Conservation (phyloP, 1,139 yeast species). For the Candida glucosophila region DNA sequence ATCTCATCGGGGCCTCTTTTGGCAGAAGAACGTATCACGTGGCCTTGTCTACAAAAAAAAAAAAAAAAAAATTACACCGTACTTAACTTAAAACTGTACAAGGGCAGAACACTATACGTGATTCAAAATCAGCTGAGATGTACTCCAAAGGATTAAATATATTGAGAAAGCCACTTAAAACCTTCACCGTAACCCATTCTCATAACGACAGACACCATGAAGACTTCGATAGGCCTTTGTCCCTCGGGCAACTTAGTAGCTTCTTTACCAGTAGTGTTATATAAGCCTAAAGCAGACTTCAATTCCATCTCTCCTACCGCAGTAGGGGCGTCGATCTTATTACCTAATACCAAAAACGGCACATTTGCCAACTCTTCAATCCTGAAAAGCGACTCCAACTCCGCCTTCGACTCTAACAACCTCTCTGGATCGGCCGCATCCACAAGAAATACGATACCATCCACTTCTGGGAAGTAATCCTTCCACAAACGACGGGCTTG, state of each 20-base stretch:
- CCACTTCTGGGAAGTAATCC: conserved; percentile 97
- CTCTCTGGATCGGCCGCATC: conserved; percentile 97
- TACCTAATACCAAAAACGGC: conserved; percentile 90
- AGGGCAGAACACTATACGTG: background rate
- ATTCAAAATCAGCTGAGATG: background rate
- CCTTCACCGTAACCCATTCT: conserved; percentile 96
- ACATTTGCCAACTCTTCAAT: conserved; percentile 86
- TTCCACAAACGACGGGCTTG: conserved; percentile 99
- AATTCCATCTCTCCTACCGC: conserved; percentile 96
- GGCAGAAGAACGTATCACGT: too few species aligned
- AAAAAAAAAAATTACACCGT: too few species aligned
- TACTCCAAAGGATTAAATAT: conserved; percentile 44
- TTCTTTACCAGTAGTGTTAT: conserved; percentile 76
- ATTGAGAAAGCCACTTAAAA: conserved; percentile 93
- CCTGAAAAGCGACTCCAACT: conserved; percentile 83
- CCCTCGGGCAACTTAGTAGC: conserved; percentile 66
- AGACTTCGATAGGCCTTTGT: conserved; percentile 88
- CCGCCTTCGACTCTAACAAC: conserved; percentile 89
- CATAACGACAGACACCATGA: conserved; percentile 96
- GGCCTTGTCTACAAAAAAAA: too few species aligned
- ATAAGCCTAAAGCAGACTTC: conserved; percentile 82
- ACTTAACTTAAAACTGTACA: too few species aligned
- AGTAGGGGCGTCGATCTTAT: conserved; percentile 88
- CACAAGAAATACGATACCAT: conserved; percentile 92
- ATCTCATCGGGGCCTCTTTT: too few species aligned